A percentile compares a stretch with the other conserved stretches of the same genome.
phyloP scores from a whole-genome alignment of 768 basidiomycete species.

The Boletus subcaerulescens region DNA sequence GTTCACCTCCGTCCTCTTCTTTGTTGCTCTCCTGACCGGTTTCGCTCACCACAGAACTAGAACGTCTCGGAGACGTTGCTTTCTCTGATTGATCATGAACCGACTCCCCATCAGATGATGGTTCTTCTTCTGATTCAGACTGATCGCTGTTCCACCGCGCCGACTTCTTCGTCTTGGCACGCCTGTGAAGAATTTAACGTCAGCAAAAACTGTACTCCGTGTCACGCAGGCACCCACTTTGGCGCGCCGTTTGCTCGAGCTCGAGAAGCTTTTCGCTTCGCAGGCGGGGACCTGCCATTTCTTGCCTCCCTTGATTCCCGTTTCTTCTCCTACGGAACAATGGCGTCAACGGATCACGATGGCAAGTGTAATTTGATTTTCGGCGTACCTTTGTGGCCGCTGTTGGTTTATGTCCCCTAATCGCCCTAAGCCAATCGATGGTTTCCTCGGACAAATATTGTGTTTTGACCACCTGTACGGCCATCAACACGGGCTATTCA shows the following conservation, averaged over 20 bases:
- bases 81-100: slow-evolving; percentile 42
- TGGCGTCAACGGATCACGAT: slow-evolving; percentile 3
- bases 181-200: slow-evolving; percentile 15
- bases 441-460: slow-evolving; percentile 65
- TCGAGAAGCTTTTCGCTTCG: slow-evolving; percentile 53
- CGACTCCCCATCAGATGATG: slow-evolving; percentile 23
- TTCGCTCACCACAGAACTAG: slow-evolving; percentile 41
- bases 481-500: background rate
- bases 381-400: slow-evolving; percentile 27
- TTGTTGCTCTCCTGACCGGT: slow-evolving; percentile 29
- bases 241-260: slow-evolving; percentile 25
- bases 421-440: slow-evolving; percentile 53
- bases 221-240: slow-evolving; percentile 20
- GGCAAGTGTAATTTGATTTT: background rate
- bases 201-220: background rate
- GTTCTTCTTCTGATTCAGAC: slow-evolving; percentile 30
- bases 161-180: slow-evolving; percentile 27
- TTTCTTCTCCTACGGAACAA: slow-evolving; percentile 35
- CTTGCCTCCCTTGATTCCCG: slow-evolving; percentile 35
- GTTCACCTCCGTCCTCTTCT: slow-evolving; percentile 27
- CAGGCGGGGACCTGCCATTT: slow-evolving; percentile 46
- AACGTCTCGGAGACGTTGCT: slow-evolving; percentile 19
- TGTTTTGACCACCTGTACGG: slow-evolving; percentile 59
- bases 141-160: slow-evolving; percentile 33
- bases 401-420: slow-evolving; percentile 37